Evolutionary conservation across 192 early-diverging fungal species (phyloP), one percentile per base, ranked within the genome.

Genomic region (Podila epicladia): DNA sequence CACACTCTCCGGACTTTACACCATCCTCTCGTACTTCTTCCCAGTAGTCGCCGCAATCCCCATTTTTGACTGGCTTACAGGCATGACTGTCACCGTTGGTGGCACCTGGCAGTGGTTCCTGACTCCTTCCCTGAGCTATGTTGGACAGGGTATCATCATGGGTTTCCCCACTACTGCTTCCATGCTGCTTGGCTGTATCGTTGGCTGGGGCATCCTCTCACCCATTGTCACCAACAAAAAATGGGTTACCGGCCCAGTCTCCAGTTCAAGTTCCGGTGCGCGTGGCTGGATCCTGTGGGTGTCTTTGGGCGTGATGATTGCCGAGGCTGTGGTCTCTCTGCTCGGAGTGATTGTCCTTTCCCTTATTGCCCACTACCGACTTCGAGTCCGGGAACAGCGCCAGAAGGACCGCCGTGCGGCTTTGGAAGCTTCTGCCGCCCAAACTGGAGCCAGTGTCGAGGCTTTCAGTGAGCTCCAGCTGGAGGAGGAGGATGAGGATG

Each of bases 91-190:
- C 8, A 82, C 87, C 26, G 89, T 90, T 53, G 77, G 71, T 41
- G 66, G 71, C 15, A 83, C 79, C 4, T 94, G 91, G 91, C 85
- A 88, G 58, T 94, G 93, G 93, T 90, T 86, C 63, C 88, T 92
- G 64, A 88, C 88, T 31, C 93, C 93, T 1, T 92, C 91, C 22
- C 82, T 93, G 26, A 92, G 91, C 65, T 94, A 94, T 75, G 84
- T 92, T 37, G 93, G 93, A 7, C 93, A 94, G 74, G 93, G 93
- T 0, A 88, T 93, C 51, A 94, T 94, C 74, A 94, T 94, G 93
- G 93, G 93, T 9, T 84, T 94, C 28, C 93, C 91, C 7, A 94
- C 93, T 0, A 92, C 90, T 4, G 70, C 90, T 0, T 89, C 90
- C 74, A 94, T 94, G 93, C 65, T 93, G 20, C 66, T 89, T 15